Percentiles rank a stretch among this genome's conserved stretches.
phyloP scores from a whole-genome alignment of 805 yeast species.

The Candida orba region DNA sequence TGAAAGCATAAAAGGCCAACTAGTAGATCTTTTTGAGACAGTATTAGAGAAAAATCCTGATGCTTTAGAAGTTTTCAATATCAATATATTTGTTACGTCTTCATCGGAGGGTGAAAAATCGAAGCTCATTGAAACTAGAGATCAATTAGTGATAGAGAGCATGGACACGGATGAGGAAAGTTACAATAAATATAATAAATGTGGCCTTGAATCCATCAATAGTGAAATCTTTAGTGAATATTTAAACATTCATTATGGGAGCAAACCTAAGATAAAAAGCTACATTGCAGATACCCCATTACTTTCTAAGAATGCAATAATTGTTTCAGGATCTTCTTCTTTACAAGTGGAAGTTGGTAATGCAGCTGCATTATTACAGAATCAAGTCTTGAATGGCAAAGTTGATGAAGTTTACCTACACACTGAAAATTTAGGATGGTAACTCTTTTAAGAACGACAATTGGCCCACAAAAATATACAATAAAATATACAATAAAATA shows the following conservation, averaged over 20 bases:
- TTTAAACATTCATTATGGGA: constrained; percentile 4
- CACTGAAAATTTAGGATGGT: constrained; percentile 45
- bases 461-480: too few relatives aligned
- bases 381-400: constrained; percentile 18
- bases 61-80: constrained; percentile 4
- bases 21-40: constrained; percentile 10
- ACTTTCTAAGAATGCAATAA: constrained; percentile 30
- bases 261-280: constrained; percentile 12
- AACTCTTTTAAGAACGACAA: too few relatives aligned
- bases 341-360: constrained; percentile 34
- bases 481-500: too few relatives aligned
- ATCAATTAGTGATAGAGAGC: too few relatives aligned
- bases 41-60: background rate
- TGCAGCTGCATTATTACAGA: constrained; percentile 36
- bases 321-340: constrained; percentile 39
- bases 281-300: constrained; percentile 3
- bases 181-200: background rate
- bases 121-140: background rate
- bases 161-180: too few relatives aligned
- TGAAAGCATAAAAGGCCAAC: constrained; percentile 35
- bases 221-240: background rate
- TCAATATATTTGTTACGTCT: constrained; percentile 25
- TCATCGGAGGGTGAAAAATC: constrained; percentile 10
- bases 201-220: background rate
- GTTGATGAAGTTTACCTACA: constrained; percentile 42